Base-by-base conservation (phyloP, 2,329 filamentous ascomycete genomes). In the Colletotrichum spaethianum region DNA sequence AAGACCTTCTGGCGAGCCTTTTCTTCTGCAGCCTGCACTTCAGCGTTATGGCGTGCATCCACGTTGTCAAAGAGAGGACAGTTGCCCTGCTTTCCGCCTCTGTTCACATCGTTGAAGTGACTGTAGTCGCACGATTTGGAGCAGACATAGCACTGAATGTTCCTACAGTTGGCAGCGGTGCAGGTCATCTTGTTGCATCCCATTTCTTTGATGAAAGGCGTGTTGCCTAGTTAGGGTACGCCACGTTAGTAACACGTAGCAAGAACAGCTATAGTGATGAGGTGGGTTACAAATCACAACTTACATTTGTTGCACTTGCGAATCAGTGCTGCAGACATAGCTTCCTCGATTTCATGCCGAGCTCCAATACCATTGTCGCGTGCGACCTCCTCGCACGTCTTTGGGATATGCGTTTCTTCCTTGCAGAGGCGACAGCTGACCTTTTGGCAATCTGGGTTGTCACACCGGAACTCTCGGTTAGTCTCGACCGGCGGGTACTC, bases 111-210 rank as follows among this genome's bases (percentile, higher is more conserved):
- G 71, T 92, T 84, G 77, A 97, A 97, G 80, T 97, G 94, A 0
- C 84, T 75, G 77, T 97, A 96, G 67, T 88, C 82, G 68, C 86
- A 89, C 1, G 89, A 88, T 76, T 92, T 85, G 28, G 90, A 91
- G 82, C 94, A 97, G 52, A 94, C 86, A 76, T 95, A 94, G 78
- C 91, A 93, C 74, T 91, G 89, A 0, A 87, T 77, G 55, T 89
- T 88, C 2, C 67, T 6, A 71, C 89, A 91, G 1, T 82, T 82
- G 50, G 77, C 62, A n/a, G 87, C 86, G 0, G 88, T 84, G 79
- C 94, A 97, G 0, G 80, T 87, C 89, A 97, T 94, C 82, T 95
- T 95, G 83, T 97, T 97, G 83, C 94, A 97, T 3, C 94, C 94
- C 40, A 84, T 80, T 44, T 92, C 88, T 78, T 97, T 97, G 79